phyloP scores from a whole-genome alignment of 2,329 filamentous ascomycete genomes.

The Fusarium napiforme region DNA sequence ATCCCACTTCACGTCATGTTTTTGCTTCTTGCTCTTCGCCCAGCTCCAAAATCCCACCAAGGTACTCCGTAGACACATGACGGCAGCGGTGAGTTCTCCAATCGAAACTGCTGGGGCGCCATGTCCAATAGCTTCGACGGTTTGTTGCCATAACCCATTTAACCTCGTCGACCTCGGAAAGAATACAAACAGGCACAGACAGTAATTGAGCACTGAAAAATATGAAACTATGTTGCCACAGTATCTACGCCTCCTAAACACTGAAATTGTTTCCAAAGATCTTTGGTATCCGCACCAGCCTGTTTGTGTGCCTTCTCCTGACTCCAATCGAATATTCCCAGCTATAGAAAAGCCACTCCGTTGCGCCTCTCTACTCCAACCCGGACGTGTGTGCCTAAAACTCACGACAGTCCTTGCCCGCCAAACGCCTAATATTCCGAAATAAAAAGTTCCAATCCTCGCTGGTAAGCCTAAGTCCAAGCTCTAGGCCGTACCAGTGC shows the following conservation, averaged over 20 bases:
- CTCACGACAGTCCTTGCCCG: background rate
- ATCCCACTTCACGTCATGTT: slow-evolving; percentile 17
- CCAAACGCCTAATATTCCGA: slow-evolving; percentile 8
- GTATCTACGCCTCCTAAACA: background rate
- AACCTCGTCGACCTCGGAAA: background rate
- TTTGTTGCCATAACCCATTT: background rate
- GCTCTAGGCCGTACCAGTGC: slow-evolving; percentile 36
- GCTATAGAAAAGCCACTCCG: slow-evolving; percentile 16
- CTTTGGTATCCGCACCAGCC: slow-evolving; percentile 22
- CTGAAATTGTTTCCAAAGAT: slow-evolving; percentile 7
- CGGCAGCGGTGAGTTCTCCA: slow-evolving; percentile 26
- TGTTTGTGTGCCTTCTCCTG: slow-evolving; percentile 8
- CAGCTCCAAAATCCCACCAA: slow-evolving; percentile 1
- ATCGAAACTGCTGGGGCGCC: background rate
- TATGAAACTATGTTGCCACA: background rate
- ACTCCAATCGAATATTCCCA: slow-evolving; percentile 10
- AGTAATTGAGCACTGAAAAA: background rate
- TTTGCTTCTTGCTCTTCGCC: slow-evolving; percentile 5
- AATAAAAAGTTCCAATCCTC: background rate
- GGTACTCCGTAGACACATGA: background rate
- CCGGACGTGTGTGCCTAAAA: slow-evolving; percentile 12
- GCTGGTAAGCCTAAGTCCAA: slow-evolving; percentile 33
- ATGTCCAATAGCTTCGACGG: background rate
- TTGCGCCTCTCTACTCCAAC: slow-evolving; percentile 39
- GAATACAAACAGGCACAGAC: background rate